Base-by-base conservation (phyloP, 2,329 filamentous ascomycete genomes). In the Knoxdaviesia capensis region DNA sequence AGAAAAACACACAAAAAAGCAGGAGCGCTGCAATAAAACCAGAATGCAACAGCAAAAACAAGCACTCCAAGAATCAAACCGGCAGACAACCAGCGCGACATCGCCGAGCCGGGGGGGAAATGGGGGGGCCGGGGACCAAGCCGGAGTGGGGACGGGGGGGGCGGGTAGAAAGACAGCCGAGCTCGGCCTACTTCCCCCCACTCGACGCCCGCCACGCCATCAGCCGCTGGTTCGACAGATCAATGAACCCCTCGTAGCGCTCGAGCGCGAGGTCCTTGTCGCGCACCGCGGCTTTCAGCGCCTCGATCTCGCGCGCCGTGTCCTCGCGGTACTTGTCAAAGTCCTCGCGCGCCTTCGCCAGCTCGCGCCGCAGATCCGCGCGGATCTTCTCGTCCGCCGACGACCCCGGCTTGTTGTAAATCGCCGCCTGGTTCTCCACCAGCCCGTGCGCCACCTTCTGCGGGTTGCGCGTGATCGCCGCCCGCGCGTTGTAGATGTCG, bases 211-310 rank as follows among this genome's bases (percentile, higher is more conserved):
- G 42, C 31, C 46, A 53, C 51, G 43, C 62, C 63, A 78, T 78
- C 46, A 78, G 74, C 40, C 74, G 61, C 53, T 76, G 65, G 50
- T 79, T 79, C 53, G 74, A 78, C 43, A 79, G 76, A 54, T 79
- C 74, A 50, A 79, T 77, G 42, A 79, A 79, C 67, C 75, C 74
- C 56, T 79, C 74, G 49, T 77, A 79, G 52, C 69, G 74, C 46
- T 66, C 56, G 43, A 79, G 78, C 45, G 69, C 65, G 50, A 67
- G 65, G 46, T 77, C 70, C 55, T 77, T 77, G 45, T 79, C 71
- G 36, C 66, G 68, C 10, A 87, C 54, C 50, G 74, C 65, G 43
- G 65, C 61, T 50, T 73, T 71, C 44, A 79, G 56, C 1, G 65
- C 63, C 10, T 71, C 71, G 36, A 78, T 65, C 50, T 74, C 67